Conservation (phyloP, 768 basidiomycete genomes). For the Paxillus ammoniavirescens region DNA sequence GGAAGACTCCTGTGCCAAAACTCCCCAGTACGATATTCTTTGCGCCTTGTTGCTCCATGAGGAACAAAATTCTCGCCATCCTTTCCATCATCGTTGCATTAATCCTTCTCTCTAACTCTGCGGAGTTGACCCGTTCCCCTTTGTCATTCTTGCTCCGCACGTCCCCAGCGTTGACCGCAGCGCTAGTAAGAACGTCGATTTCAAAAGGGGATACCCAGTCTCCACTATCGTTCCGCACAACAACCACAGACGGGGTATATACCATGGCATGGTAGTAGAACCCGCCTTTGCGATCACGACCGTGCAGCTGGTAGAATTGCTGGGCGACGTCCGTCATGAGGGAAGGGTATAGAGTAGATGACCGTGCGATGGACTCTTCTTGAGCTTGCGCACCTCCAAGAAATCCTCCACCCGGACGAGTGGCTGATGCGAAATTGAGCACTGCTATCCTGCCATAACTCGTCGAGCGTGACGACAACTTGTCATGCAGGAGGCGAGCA, state of each 20-base stretch:
- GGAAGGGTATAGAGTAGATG: constrained; percentile 66
- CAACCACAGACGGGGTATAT: constrained; percentile 60
- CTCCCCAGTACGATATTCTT: constrained; percentile 66
- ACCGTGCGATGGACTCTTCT: constrained; percentile 77
- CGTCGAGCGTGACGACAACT: constrained; percentile 8
- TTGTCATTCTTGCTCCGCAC: constrained; percentile 32
- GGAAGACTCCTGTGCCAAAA: constrained; percentile 79
- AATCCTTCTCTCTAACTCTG: constrained; percentile 39
- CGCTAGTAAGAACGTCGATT: constrained; percentile 66
- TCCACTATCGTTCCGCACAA: constrained; percentile 66
- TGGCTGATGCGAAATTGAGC: constrained; percentile 77
- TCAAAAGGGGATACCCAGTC: constrained; percentile 53
- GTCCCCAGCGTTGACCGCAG: constrained; percentile 72
- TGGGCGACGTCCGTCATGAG: constrained; percentile 54
- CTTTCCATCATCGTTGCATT: constrained; percentile 61
- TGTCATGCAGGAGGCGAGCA: constrained; percentile 41
- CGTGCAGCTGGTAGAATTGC: constrained; percentile 64
- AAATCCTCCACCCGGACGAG: constrained; percentile 76
- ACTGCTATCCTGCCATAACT: constrained; percentile 47
- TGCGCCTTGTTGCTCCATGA: constrained; percentile 62
- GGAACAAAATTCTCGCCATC: constrained; percentile 63
- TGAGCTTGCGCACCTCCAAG: constrained; percentile 71
- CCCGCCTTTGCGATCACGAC: constrained; percentile 44
- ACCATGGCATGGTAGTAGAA: constrained; percentile 81
- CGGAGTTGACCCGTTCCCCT: neutral